Evolutionary conservation across 176 grass and related monocot species (phyloP), one percentile per base, ranked within the genome.

Genomic region (Carex littledalei): DNA sequence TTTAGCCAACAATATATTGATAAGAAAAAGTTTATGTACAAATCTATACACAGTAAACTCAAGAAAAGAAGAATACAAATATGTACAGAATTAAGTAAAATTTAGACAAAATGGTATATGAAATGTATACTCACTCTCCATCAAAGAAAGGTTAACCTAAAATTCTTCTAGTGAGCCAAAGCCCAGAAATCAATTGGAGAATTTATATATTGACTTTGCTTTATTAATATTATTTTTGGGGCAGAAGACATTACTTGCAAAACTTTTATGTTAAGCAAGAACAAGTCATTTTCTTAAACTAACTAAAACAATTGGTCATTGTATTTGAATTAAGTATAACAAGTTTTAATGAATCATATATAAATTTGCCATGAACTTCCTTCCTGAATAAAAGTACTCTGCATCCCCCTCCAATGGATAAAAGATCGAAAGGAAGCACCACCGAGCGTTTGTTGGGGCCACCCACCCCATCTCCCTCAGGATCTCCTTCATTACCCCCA

Each of bases 401-500:
- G 29, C 29, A 29, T 29, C 29, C 29, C 29, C 29, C 29, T 29
- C 4, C 45, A 63, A 85, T 85, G 84, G 84, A 85, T 8, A 85
- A 76, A 17, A 77, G 50, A 85, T 26, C 8, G 35, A 85, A 85
- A 60, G 84, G 76, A 61, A 85, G 14, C 54, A 74, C 16, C 49
- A 34, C 24, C 0, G 68, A 85, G 64, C 31, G 24, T 11, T 16
- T 32, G 22, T n/a, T 53, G 34, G 34, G 12, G 54, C 16, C 67
- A 2, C 68, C 9, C 4, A 8, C 68, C 16, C 3, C 84, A 2
- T 63, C 70, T 47, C 53, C 69, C 9, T 62, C 84, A 12, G 68
- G 41, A 17, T 72, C 84, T 3, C 67, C 68, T 12, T 41, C 52
- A 15, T 18, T 82, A 7, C 59, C 18, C 34, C 60, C 60, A 0